A percentile compares a stretch with the other conserved stretches of the same genome.
phyloP scores from a whole-genome alignment of 768 basidiomycete genomes.

The Asterophora parasitica region DNA sequence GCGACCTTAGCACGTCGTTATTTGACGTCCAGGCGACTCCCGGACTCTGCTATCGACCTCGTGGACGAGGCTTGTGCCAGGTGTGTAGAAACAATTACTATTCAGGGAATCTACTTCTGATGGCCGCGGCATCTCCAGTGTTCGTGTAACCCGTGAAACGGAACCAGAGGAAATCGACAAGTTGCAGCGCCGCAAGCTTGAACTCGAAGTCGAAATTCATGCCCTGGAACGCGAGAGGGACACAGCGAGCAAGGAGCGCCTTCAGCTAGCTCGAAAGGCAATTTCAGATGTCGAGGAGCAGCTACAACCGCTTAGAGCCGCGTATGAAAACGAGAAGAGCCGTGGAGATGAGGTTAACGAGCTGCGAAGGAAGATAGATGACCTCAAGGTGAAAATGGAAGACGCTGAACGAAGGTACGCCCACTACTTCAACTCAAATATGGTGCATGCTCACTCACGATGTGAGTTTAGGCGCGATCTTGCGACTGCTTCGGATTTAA shows the following conservation, averaged over 20 bases:
- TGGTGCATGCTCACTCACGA: constrained; percentile 12
- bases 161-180: constrained; percentile 92
- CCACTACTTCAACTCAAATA: background rate
- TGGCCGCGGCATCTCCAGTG: constrained; percentile 36
- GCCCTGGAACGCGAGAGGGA: constrained; percentile 93
- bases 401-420: constrained; percentile 84
- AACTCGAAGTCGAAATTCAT: constrained; percentile 92
- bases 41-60: constrained; percentile 87
- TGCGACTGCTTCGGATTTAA: constrained; percentile 78
- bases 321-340: constrained; percentile 83
- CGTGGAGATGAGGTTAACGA: constrained; percentile 76
- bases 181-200: constrained; percentile 81
- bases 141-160: constrained; percentile 91
- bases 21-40: constrained; percentile 72
- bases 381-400: constrained; percentile 86
- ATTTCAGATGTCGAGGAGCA: constrained; percentile 84
- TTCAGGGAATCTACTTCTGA: background rate
- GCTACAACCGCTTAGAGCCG: constrained; percentile 74
- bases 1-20: constrained; percentile 93
- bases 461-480: constrained; percentile 52
- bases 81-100: constrained; percentile 32
- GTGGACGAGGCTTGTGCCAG: constrained; percentile 91
- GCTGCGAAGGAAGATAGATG: constrained; percentile 80
- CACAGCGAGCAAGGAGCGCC: constrained; percentile 77
- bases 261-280: constrained; percentile 66